A percentile compares a stretch with the other conserved stretches of the same genome.
These are phyloP conservation scores for Ogataea wickerhamii DNA, from an alignment of 805 yeast genomes.

Conservation along the genomic window DNA sequence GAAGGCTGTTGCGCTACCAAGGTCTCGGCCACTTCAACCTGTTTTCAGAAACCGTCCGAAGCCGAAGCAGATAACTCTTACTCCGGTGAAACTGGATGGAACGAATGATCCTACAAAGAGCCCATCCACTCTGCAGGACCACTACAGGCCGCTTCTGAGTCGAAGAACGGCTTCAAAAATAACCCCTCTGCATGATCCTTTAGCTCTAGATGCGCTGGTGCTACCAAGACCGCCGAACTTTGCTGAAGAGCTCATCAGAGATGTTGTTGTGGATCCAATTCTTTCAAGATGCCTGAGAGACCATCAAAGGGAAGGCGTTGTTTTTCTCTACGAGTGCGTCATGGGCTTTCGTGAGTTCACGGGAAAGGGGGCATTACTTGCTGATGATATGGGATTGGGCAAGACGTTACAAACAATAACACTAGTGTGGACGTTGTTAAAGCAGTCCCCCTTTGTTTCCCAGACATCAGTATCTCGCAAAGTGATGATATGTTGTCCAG, in stretches of 20 bases:
- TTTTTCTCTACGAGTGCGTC: conserved; percentile 76
- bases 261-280: conserved; percentile 59
- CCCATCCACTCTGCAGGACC: conserved; percentile 1
- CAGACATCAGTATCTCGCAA: conserved; percentile 45
- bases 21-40: conserved; percentile 2
- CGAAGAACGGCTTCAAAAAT: conserved; percentile 13
- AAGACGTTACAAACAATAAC: conserved; percentile 85
- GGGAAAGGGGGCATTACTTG: conserved; percentile 73
- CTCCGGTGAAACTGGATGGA: background rate
- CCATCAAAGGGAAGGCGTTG: conserved; percentile 84
- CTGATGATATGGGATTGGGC: conserved; percentile 98
- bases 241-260: conserved; percentile 17
- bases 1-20: background rate
- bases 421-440: conserved; percentile 76
- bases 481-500: conserved; percentile 85
- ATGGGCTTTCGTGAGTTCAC: conserved; percentile 57
- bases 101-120: background rate
- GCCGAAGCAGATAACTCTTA: background rate
- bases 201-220: conserved; percentile 36
- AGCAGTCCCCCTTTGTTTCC: conserved; percentile 51
- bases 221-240: conserved; percentile 22
- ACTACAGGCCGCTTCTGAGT: conserved; percentile 1
- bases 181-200: conserved; percentile 40
- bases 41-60: background rate
- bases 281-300: conserved; percentile 57